Base-by-base conservation (phyloP, 2,329 filamentous ascomycete genomes). In the Emericellopsis cladophorae region DNA sequence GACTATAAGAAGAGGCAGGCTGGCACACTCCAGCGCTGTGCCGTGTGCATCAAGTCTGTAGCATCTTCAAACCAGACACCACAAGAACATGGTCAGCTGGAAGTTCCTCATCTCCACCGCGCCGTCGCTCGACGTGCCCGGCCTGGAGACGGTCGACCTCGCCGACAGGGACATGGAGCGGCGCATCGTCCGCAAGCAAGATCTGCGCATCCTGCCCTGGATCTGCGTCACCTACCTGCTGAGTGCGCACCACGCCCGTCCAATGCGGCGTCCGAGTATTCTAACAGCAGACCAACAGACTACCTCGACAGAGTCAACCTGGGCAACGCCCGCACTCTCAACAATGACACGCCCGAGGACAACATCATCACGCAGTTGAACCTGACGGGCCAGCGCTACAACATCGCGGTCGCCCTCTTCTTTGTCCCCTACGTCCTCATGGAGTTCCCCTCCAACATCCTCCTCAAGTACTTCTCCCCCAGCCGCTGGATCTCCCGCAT, bases 401-500 rank as follows among this genome's bases (percentile, higher is more conserved):
- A 56, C 77, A 81, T 58, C 57, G 71, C 37, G 54, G 66, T 41
- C 57, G 70, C 49, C 2, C 43, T 45, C 62, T 84, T 50, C 48
- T 84, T 81, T 61, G 83, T 83, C 56, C 65, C 80, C 31, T 76
- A 51, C 26, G 61, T 77, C 0, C 58, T 80, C 15, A 42, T 42
- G 41, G 41, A 42, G 41, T 42, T 57, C 35, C 26, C 55, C 7
- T 57, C 52, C 36, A 58, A 58, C 40, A 54, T 58, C 22, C 44
- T 57, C 14, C 55, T 57, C 43, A 58, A 57, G 45, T 57, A 57
- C 46, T 56, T 56, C 44, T 57, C 55, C 4, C 55, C 55, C 3
- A 56, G 54, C 42, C 53, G 53, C 42, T 58, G 54, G 54, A 56
- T 58, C 44, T 45, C 55, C 6, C 29, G 36, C 31, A 68, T 60